A percentile compares a stretch with the other conserved stretches of the same genome.
These are phyloP conservation scores for Herpetospermum pedunculosum DNA, from an alignment of 306 rosid genomes.

Conservation along the genomic window DNA sequence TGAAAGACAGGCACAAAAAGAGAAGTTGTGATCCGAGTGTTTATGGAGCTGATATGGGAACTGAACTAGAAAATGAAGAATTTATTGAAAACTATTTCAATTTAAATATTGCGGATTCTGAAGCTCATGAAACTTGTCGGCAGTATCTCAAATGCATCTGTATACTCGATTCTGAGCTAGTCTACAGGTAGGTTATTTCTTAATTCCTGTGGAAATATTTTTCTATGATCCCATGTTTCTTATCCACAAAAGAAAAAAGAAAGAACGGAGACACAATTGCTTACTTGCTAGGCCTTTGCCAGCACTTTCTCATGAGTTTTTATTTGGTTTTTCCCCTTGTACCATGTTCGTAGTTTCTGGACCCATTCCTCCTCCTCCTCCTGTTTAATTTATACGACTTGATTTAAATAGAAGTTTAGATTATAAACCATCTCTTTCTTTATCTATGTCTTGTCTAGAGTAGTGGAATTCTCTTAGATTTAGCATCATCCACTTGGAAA, in stretches of 20 bases:
- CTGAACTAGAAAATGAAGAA: constrained; percentile 23
- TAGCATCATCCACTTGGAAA: not conserved
- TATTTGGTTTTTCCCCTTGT: not conserved
- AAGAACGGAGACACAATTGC: not conserved
- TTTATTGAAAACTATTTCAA: constrained; percentile 53
- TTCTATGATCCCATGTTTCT: not conserved
- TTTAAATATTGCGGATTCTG: constrained; percentile 45
- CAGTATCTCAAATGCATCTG: constrained; percentile 44
- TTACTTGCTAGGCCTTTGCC: not conserved
- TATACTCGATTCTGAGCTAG: constrained; percentile 38
- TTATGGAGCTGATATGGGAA: constrained; percentile 19
- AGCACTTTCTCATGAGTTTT: not conserved
- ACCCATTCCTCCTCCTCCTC: not conserved
- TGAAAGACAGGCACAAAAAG: constrained; percentile 7
- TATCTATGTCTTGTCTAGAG: not conserved
- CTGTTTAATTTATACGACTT: not conserved
- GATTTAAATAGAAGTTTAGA: not conserved
- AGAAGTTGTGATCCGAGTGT: constrained; percentile 23
- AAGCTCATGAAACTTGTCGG: constrained; percentile 47
- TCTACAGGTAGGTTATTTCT: constrained; percentile 25
- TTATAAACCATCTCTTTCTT: not conserved
- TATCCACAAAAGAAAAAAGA: not conserved
- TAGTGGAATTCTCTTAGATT: not conserved
- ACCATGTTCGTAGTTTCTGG: not conserved
- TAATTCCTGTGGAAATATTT: not conserved